Conservation (phyloP, 1,284 basidiomycete species). For the Meripilus lineatus region DNA sequence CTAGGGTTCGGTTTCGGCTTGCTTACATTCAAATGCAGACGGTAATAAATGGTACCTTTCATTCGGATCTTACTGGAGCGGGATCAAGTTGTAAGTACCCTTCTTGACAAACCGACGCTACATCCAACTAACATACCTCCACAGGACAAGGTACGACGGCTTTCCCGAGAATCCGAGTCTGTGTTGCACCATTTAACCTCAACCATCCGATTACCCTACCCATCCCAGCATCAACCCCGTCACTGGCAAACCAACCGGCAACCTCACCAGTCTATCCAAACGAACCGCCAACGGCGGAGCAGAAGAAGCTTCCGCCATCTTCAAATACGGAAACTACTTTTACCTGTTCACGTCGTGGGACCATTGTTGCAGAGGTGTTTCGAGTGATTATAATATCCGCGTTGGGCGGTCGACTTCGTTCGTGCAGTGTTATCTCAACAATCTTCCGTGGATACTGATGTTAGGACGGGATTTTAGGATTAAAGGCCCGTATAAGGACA, state of each 20-base stretch:
- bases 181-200: no score
- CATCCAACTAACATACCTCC: neutral
- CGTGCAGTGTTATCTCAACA: neutral
- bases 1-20: neutral
- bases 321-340: conserved; percentile 41
- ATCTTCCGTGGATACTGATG: neutral
- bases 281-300: conserved; percentile 39
- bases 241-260: conserved; percentile 38
- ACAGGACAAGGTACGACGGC: no score
- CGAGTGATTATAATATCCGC: conserved; percentile 55
- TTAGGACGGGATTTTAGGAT: conserved; percentile 19
- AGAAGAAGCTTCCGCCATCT: conserved; percentile 45
- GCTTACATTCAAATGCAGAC: conserved; percentile 1
- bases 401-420: conserved; percentile 46
- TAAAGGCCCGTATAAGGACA: conserved; percentile 44
- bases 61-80: conserved; percentile 50
- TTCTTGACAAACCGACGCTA: neutral
- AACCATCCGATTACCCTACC: no score
- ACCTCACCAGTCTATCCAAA: conserved; percentile 38
- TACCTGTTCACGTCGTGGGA: conserved; percentile 60
- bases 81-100: conserved; percentile 37
- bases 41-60: conserved; percentile 36
- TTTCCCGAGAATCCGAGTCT: no score
- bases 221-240: conserved; percentile 33
- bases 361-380: conserved; percentile 46